Conservation (phyloP, 371 early-diverging fungal genomes). For the Capillidium rhysosporum region DNA sequence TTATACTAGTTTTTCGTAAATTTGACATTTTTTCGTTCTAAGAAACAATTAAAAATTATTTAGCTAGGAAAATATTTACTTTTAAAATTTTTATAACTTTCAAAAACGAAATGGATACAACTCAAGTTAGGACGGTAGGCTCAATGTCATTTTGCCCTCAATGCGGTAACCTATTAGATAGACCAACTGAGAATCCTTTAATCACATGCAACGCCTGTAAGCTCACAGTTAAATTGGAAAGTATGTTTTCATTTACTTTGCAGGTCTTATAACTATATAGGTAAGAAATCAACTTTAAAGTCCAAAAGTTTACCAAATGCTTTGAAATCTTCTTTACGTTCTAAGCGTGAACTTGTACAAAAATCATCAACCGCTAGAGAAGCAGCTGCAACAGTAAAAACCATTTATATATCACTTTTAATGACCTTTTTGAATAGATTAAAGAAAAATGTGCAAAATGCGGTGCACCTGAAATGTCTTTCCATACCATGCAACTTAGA, state of each 20-base stretch:
- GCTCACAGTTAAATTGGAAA: conserved; percentile 34
- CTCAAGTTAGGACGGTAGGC: conserved; percentile 11
- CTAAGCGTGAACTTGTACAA: conserved; percentile 45
- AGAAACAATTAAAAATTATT: no score
- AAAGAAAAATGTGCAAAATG: conserved; percentile 96
- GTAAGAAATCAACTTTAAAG: conserved; percentile 60
- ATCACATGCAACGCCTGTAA: conserved; percentile 62
- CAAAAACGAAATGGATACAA: neutral
- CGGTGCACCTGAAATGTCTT: conserved; percentile 85
- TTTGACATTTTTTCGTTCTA: no score
- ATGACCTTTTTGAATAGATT: conserved; percentile 29
- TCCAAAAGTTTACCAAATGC: conserved; percentile 49
- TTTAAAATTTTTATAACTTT: no score
- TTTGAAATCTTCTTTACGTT: conserved; percentile 58
- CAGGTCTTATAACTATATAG: conserved; percentile 17
- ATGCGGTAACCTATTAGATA: conserved; percentile 74
- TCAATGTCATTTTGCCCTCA: conserved; percentile 68
- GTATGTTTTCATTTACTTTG: conserved; percentile 15
- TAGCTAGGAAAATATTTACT: no score
- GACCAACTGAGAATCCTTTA: conserved; percentile 49
- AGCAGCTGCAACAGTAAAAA: conserved; percentile 49
- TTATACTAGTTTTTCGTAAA: no score
- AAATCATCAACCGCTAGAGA: conserved; percentile 26
- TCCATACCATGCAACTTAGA: conserved; percentile 95
- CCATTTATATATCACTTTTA: conserved; percentile 1